These are phyloP conservation scores for Botrytis fabae DNA, from an alignment of 2,329 filamentous ascomycete genomes.

Conservation along the genomic window DNA sequence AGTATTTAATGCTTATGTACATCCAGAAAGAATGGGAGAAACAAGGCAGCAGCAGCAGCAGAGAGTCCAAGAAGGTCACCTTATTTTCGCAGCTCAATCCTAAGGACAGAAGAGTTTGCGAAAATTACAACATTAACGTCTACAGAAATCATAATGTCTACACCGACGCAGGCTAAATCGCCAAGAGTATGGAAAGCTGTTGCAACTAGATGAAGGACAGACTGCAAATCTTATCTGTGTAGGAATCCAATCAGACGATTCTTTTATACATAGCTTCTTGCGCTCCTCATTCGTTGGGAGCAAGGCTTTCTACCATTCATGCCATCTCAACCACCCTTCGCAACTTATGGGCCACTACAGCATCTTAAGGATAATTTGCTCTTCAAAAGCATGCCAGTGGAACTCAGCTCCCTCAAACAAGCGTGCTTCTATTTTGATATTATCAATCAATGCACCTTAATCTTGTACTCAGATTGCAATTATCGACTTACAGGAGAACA, in stretches of 20 bases:
- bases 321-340: neutral
- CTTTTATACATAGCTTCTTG: neutral
- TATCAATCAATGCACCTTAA: neutral
- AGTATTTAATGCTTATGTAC: neutral
- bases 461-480: neutral
- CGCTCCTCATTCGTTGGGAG: no score
- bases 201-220: constrained; percentile 3
- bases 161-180: neutral
- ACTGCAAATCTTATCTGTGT: neutral
- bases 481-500: neutral
- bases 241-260: neutral
- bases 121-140: neutral
- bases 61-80: neutral
- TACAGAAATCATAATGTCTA: neutral
- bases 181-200: neutral
- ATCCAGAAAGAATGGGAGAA: neutral
- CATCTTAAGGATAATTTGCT: neutral
- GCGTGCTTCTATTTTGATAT: neutral
- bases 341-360: neutral
- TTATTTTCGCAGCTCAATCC: neutral
- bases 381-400: neutral
- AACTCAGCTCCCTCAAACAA: neutral
- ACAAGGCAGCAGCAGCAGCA: neutral
- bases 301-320: neutral
- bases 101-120: neutral